phyloP scores from a whole-genome alignment of 805 yeast species.

The Blastobotrys parvus region DNA sequence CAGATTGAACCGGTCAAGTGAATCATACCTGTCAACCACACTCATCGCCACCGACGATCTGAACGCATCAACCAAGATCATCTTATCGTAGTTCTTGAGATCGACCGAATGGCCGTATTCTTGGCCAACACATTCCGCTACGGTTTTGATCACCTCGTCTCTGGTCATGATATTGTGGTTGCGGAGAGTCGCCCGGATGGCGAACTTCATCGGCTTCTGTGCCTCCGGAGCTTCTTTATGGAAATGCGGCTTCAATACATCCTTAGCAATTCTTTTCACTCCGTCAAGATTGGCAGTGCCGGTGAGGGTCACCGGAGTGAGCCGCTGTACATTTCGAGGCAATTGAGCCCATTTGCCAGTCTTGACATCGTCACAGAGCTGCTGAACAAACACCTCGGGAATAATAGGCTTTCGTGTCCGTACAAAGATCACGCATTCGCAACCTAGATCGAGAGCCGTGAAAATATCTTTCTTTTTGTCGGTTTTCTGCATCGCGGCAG shows the following conservation, averaged over 20 bases:
- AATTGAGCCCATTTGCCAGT: slow-evolving; percentile 40
- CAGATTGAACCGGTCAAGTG: slow-evolving; percentile 62
- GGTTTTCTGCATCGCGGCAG: not conserved
- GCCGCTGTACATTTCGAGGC: slow-evolving; percentile 67
- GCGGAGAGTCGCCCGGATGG: slow-evolving; percentile 72
- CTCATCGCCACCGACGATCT: slow-evolving; percentile 84
- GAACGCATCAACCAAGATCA: slow-evolving; percentile 80
- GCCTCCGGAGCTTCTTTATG: slow-evolving; percentile 40
- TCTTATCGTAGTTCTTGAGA: slow-evolving; percentile 66
- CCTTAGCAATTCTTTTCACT: slow-evolving; percentile 47
- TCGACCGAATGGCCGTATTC: slow-evolving; percentile 71
- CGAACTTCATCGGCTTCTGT: slow-evolving; percentile 44
- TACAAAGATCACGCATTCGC: slow-evolving; percentile 60
- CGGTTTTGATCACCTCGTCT: slow-evolving; percentile 60
- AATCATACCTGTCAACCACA: slow-evolving; percentile 55
- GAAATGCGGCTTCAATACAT: slow-evolving; percentile 61
- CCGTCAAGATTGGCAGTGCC: slow-evolving; percentile 67
- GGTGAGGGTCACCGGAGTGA: slow-evolving; percentile 73
- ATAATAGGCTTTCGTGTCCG: slow-evolving; percentile 71
- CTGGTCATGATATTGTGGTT: slow-evolving; percentile 68
- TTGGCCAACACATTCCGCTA: slow-evolving; percentile 66
- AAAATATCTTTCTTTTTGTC: slow-evolving; percentile 17
- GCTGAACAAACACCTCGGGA: slow-evolving; percentile 63
- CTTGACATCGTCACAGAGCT: slow-evolving; percentile 52
- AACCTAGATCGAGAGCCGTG: slow-evolving; percentile 22